Evolutionary conservation across 2,329 filamentous ascomycete species (phyloP), one percentile per base, ranked within the genome.

Genomic region (Aspergillus sclerotialis): DNA sequence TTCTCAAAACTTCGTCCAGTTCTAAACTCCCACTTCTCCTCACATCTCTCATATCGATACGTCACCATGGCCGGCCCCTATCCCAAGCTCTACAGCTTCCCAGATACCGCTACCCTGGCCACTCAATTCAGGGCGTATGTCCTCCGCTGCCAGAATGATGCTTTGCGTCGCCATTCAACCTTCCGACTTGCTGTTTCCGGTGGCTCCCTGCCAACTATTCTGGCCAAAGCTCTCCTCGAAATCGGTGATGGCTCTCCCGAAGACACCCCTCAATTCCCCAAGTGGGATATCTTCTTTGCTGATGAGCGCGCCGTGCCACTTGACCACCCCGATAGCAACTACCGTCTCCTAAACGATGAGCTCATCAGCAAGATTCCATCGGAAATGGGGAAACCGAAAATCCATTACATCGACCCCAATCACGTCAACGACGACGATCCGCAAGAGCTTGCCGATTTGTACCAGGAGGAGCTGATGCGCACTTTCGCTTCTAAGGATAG

Each of bases 211-310:
- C 92, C 92, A 37, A 82, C 87, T 56, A 85, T 82, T 10, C 81
- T 98, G 27, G 87, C 88, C 29, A 78, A 86, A 60, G 88, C 88
- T 7, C 78, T 96, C 8, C 77, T 96, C 16, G 56, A 76, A 13
- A 49, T 67, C 55, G 46, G 65, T 65, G 62, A 69, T 40, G 69
- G 65, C 31, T 62, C 58, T 24, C 45, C 51, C 8, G 67, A 80
- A 37, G 84, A 88, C 56, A 73, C 68, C 4, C 65, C 89, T 48
- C 72, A 83, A 52, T 94, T 93, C 65, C 70, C 74, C 58, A 87
- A 85, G 63, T 98, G 92, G 92, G 85, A 96, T 55, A 86, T 98
- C 56, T 98, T 96, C 74, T 96, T 95, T 64, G 90, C 90, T 56
- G 92, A 98, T 60, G 92, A 98, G 73, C 85, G 92, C 55, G 86